phyloP scores from a whole-genome alignment of 1,284 basidiomycete species.

The Vanrija sp. region DNA sequence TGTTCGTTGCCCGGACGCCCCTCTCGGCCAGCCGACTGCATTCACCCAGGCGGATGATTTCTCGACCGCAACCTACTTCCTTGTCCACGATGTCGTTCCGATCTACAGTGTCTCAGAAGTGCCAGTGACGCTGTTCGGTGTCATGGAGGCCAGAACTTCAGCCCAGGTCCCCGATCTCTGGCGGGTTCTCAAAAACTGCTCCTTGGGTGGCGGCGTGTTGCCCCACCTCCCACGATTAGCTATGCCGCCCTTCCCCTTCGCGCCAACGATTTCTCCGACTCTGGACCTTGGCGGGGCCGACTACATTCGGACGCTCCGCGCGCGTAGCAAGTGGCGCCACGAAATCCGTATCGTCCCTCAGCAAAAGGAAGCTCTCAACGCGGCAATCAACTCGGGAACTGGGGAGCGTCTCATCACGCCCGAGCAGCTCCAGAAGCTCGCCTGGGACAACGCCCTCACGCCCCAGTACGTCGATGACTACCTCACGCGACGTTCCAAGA shows the following conservation, averaged over 20 bases:
- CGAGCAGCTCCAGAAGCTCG: conserved; percentile 25
- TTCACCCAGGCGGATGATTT: conserved; percentile 5
- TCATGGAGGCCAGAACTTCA: conserved; percentile 15
- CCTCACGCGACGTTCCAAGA: conserved; percentile 9
- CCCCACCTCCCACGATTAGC: conserved; percentile 9
- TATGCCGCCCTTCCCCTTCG: conserved; percentile 14
- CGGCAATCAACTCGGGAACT: conserved; percentile 16
- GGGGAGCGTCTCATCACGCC: conserved; percentile 13
- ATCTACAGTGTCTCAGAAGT: conserved; percentile 34
- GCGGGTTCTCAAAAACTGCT: too few relatives aligned
- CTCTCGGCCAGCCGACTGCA: conserved; percentile 3
- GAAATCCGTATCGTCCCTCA: conserved; percentile 19
- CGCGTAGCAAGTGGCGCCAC: conserved; percentile 24
- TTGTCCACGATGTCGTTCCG: conserved; percentile 34
- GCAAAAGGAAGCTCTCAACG: conserved; percentile 30
- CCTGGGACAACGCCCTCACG: conserved; percentile 32
- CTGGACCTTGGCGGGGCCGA: conserved; percentile 18
- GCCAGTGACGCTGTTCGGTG: conserved; percentile 21
- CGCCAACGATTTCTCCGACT: conserved; percentile 15
- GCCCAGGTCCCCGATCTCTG: neutral
- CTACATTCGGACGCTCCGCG: conserved; percentile 18
- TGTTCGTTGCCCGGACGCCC: conserved; percentile 4
- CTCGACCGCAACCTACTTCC: conserved; percentile 25
- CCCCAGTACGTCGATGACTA: conserved; percentile 17
- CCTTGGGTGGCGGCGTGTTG: neutral